phyloP scores from a whole-genome alignment of 1,139 yeast species.

The Saccharomycopsis crataegensis region DNA sequence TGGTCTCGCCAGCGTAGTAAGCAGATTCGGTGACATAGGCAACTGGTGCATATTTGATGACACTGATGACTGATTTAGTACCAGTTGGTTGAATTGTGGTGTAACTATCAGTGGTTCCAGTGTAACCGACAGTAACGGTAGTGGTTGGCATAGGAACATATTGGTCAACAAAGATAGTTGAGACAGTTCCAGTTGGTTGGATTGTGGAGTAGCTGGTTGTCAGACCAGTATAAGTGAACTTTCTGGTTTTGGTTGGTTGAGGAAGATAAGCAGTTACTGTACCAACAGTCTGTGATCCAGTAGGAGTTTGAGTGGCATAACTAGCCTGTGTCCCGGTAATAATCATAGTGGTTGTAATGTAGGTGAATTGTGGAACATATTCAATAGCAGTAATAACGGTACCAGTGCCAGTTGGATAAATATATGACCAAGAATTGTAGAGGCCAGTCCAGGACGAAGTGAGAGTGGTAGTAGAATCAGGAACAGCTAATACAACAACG shows the following conservation, averaged over 20 bases:
- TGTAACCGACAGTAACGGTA: slow-evolving; percentile 5
- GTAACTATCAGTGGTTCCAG: background rate
- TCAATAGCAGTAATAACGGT: background rate
- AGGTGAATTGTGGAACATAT: background rate
- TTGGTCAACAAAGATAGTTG: slow-evolving; percentile 1
- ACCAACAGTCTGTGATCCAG: slow-evolving; percentile 4
- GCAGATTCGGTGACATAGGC: slow-evolving; percentile 5
- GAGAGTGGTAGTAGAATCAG: slow-evolving; percentile 1
- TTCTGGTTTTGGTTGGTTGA: slow-evolving; percentile 9
- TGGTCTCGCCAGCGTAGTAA: slow-evolving; percentile 6
- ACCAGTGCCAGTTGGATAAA: slow-evolving; percentile 3
- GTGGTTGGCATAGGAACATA: slow-evolving; percentile 2
- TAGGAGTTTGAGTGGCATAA: slow-evolving; percentile 1
- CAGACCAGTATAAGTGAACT: slow-evolving; percentile 5
- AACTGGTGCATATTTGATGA: slow-evolving; percentile 8
- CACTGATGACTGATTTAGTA: background rate
- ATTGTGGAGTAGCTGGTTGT: slow-evolving; percentile 4
- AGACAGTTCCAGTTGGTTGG: slow-evolving; percentile 7
- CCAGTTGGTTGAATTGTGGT: background rate
- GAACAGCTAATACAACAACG: background rate
- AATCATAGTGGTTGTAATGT: background rate
- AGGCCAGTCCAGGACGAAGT: background rate
- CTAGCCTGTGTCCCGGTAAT: slow-evolving; percentile 8
- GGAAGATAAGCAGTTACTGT: slow-evolving; percentile 10
- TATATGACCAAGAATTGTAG: background rate